Evolutionary conservation across 2,329 filamentous ascomycete species (phyloP), one percentile per base, ranked within the genome.

Genomic region (Penicillium sp.): DNA sequence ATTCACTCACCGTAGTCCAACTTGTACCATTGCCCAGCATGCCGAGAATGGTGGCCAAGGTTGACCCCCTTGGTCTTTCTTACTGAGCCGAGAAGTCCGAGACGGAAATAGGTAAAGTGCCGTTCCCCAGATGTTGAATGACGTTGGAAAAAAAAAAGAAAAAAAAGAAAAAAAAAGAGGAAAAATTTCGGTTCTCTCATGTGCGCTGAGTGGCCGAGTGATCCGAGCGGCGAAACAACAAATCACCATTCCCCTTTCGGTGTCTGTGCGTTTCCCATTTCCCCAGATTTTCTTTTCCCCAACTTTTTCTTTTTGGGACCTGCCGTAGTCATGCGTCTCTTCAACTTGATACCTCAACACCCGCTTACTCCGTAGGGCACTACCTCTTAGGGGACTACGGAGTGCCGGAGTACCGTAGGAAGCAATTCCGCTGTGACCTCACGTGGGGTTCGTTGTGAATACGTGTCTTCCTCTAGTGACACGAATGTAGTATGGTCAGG

Each of bases 251-350:
- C n/a, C 11, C 11, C n/a, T 31, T 31, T 31, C 29, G 4, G 29
- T 11, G 39, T 54, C 36, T 47, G 44, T 53, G 19, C 43, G 45
- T 34, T 59, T 49, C 47, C 29, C 16, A 31, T 51, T 67, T 66
- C 65, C 65, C 65, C 65, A 65, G 65, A 65, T 66, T 66, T 65
- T 63, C 58, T 45, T n/a, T 65, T 64, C 65, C 65, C 64, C 64
- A 54, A 45, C 31, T 33, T 45, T 51, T 25, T 15, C 9, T 21
- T 15, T 34, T 34, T 34, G 38, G 38, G 38, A 39, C 38, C 39
- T 27, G 40, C 23, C 8, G 16, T 8, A 46, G 40, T 46, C 41
- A 53, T 53, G 43, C 34, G 13, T 38, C 41, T 19, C 33, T 6
- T 34, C 33, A 34, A 34, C 15, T 3, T 13, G 11, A 33, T 33